phyloP scores from a whole-genome alignment of 768 basidiomycete genomes.

The Leccinum rimulosum region DNA sequence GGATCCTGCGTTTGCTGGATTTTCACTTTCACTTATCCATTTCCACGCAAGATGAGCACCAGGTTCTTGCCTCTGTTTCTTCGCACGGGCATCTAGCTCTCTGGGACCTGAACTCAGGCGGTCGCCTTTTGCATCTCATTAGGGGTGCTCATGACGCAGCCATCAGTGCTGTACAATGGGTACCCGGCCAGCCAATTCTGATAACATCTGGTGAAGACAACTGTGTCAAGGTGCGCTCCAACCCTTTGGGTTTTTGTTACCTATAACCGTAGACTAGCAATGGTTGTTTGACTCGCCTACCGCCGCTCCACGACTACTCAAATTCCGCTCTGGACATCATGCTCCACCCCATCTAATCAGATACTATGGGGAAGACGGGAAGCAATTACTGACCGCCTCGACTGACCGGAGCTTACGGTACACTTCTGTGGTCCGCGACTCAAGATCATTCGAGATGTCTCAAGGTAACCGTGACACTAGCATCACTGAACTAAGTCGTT shows the following conservation, averaged over 20 bases:
- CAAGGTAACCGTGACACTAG: conserved; percentile 60
- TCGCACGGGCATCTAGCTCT: conserved; percentile 86
- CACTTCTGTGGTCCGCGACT: conserved; percentile 92
- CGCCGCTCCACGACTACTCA: conserved; percentile 79
- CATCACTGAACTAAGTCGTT: neutral
- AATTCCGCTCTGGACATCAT: conserved; percentile 91
- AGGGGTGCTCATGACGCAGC: conserved; percentile 88
- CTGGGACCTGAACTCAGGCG: conserved; percentile 88
- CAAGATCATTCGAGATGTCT: conserved; percentile 89
- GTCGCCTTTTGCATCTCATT: conserved; percentile 79
- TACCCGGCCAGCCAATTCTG: conserved; percentile 88
- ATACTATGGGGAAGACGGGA: conserved; percentile 97
- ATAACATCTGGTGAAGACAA: conserved; percentile 93
- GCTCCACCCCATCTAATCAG: conserved; percentile 88
- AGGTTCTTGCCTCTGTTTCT: conserved; percentile 84
- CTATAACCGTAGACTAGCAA: conserved; percentile 58
- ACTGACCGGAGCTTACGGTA: conserved; percentile 86
- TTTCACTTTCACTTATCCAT: conserved; percentile 2
- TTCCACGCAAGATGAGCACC: conserved; percentile 66
- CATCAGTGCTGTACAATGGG: conserved; percentile 84
- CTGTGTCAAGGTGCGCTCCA: conserved; percentile 74
- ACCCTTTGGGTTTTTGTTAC: neutral
- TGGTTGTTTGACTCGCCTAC: conserved; percentile 96
- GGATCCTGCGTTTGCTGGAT: conserved; percentile 20
- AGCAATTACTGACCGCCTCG: conserved; percentile 86